Evolutionary conservation across 257 asterid species (phyloP).

Genomic region (Galeopsis tetrahit): DNA sequence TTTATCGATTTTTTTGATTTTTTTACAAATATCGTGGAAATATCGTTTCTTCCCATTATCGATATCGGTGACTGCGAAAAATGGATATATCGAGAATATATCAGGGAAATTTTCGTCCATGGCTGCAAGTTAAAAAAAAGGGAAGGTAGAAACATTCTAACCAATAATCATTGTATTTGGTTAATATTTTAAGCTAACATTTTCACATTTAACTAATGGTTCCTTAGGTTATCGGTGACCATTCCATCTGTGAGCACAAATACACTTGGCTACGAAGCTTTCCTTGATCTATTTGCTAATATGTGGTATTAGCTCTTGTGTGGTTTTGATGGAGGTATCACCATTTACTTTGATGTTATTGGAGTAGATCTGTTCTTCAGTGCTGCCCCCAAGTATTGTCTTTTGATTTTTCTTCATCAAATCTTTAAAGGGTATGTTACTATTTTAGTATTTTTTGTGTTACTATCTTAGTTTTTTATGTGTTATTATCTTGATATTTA

Average conservation of each 20-base stretch:
- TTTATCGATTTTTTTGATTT: too few relatives aligned
- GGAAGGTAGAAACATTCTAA: conserved; percentile 63
- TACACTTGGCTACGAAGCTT: conserved; percentile 97
- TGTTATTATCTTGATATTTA: too few relatives aligned
- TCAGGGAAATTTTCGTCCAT: too few relatives aligned
- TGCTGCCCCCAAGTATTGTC: conserved; percentile 79
- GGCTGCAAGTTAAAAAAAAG: conserved; percentile 84
- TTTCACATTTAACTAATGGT: conserved; percentile 18
- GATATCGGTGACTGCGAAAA: too few relatives aligned
- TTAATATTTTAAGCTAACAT: conserved; percentile 16
- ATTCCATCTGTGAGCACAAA: conserved; percentile 83
- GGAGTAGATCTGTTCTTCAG: conserved; percentile 82
- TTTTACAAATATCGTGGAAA: too few relatives aligned
- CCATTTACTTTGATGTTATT: conserved; percentile 86
- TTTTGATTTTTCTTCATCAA: conserved; percentile 15
- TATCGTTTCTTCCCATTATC: too few relatives aligned
- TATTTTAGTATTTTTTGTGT: too few relatives aligned
- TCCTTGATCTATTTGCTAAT: conserved; percentile 93
- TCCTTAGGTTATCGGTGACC: conserved; percentile 76
- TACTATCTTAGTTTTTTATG: too few relatives aligned
- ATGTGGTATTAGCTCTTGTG: conserved; percentile 83
- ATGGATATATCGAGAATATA: too few relatives aligned
- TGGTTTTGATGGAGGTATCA: conserved; percentile 80
- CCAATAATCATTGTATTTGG: conserved; percentile 19
- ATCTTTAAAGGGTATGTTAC: too few relatives aligned